Evolutionary conservation across 305 asterid species (phyloP).

Genomic region (Stenogyne calaminthoides): DNA sequence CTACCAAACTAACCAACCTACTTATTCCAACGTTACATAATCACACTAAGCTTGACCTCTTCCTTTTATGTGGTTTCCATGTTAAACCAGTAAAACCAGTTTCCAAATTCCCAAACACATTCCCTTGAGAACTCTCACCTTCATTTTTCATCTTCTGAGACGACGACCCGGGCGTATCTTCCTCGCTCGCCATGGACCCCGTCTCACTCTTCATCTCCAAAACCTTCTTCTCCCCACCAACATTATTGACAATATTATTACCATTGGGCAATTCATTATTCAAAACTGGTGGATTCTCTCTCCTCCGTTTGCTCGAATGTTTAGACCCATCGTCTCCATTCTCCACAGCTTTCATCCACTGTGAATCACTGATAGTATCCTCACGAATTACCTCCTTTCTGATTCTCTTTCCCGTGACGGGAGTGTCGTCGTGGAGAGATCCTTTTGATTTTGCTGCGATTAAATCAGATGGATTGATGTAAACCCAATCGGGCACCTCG

Average conservation of each 20-base stretch:
- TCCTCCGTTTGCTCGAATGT: slow-evolving; percentile 46
- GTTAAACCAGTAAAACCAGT: slow-evolving; percentile 55
- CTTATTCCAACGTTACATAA: slow-evolving; percentile 19
- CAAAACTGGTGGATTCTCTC: slow-evolving; percentile 38
- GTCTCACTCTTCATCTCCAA: slow-evolving; percentile 49
- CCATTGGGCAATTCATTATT: slow-evolving; percentile 38
- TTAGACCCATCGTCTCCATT: slow-evolving; percentile 54
- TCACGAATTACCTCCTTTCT: slow-evolving; percentile 82
- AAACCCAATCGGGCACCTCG: slow-evolving; percentile 98
- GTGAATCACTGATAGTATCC: slow-evolving; percentile 70
- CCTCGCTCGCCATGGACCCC: slow-evolving; percentile 55
- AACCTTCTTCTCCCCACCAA: slow-evolving; percentile 41
- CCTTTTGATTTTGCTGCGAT: slow-evolving; percentile 60
- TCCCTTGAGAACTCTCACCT: slow-evolving; percentile 50
- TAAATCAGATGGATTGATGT: slow-evolving; percentile 49
- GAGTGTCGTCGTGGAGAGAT: slow-evolving; percentile 47
- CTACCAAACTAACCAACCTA: slow-evolving; percentile 28
- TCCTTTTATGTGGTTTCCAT: slow-evolving; percentile 80
- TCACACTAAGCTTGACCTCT: slow-evolving; percentile 75
- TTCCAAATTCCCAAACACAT: slow-evolving; percentile 40
- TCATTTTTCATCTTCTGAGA: slow-evolving; percentile 51
- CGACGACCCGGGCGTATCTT: slow-evolving; percentile 46
- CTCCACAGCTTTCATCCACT: slow-evolving; percentile 80
- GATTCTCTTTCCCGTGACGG: slow-evolving; percentile 82
- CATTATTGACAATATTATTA: slow-evolving; percentile 6